A percentile compares a stretch with the other conserved stretches of the same genome.
phyloP scores from a whole-genome alignment of 306 rosid species.

The Coriaria nepalensis region DNA sequence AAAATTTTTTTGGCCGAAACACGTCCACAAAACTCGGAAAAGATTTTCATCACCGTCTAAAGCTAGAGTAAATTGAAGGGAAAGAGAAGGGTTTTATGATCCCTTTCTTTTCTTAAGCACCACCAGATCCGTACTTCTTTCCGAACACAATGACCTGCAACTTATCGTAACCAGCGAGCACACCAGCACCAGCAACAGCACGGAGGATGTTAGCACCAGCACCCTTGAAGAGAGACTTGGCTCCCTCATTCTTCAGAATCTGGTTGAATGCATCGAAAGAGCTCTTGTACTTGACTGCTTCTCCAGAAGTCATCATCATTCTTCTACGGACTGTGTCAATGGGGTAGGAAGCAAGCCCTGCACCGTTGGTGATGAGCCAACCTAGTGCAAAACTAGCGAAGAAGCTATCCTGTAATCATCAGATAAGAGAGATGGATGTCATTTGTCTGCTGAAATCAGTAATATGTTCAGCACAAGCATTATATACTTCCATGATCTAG shows the following conservation, averaged over 20 bases:
- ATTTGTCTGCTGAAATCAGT: too few species aligned
- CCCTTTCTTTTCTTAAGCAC: constrained; percentile 16
- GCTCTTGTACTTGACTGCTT: constrained; percentile 57
- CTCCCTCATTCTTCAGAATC: constrained; percentile 47
- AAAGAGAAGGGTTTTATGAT: too few species aligned
- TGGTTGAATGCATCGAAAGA: constrained; percentile 38
- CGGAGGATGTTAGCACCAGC: constrained; percentile 62
- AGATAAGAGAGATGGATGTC: not conserved
- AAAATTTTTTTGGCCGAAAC: constrained; percentile 30
- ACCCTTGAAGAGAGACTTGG: constrained; percentile 55
- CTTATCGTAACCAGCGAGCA: constrained; percentile 57
- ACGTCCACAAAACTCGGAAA: constrained; percentile 20
- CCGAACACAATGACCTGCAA: constrained; percentile 41
- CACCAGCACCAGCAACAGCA: constrained; percentile 63
- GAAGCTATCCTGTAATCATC: constrained; percentile 37
- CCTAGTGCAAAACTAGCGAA: constrained; percentile 60
- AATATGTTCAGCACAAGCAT: too few species aligned
- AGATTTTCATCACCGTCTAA: constrained; percentile 52
- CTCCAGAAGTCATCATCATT: constrained; percentile 70
- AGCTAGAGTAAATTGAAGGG: not conserved
- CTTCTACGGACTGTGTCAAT: constrained; percentile 61
- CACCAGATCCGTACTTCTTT: constrained; percentile 56
- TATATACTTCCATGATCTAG: too few species aligned
- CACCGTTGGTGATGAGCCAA: constrained; percentile 65
- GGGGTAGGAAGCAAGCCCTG: constrained; percentile 57